These are phyloP conservation scores for Candida morakotiae DNA, from an alignment of 805 yeast species.

Conservation along the genomic window DNA sequence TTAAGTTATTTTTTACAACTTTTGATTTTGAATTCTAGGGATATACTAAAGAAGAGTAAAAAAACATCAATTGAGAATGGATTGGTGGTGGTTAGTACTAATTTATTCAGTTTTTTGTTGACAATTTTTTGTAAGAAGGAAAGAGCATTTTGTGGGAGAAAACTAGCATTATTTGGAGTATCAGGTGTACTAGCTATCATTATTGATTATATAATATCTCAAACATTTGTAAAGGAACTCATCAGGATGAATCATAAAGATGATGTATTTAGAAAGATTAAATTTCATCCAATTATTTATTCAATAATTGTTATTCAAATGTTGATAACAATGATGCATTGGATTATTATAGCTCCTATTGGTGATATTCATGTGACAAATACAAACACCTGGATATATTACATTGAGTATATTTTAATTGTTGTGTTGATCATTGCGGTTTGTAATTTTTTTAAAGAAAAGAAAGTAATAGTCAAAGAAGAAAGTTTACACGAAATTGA, in stretches of 20 bases:
- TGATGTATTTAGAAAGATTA: not conserved
- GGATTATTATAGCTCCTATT: slow-evolving; percentile 18
- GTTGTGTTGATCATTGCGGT: slow-evolving; percentile 49
- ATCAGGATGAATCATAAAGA: not conserved
- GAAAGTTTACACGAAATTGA: slow-evolving; percentile 27
- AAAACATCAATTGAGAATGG: slow-evolving; percentile 1
- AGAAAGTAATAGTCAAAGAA: not conserved
- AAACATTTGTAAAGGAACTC: slow-evolving; percentile 2
- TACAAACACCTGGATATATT: slow-evolving; percentile 46
- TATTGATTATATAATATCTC: not conserved
- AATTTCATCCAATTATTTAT: not conserved
- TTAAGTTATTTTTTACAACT: slow-evolving; percentile 19
- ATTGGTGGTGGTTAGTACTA: slow-evolving; percentile 8
- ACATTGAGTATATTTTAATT: slow-evolving; percentile 53
- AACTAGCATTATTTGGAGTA: not conserved
- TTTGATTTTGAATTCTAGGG: slow-evolving; percentile 26
- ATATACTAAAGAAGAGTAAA: slow-evolving; percentile 16
- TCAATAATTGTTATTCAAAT: not conserved
- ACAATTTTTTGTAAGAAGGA: slow-evolving; percentile 13
- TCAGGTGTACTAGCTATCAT: not conserved
- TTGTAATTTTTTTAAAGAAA: slow-evolving; percentile 7
- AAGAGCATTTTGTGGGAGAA: not conserved
- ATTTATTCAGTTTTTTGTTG: slow-evolving; percentile 21
- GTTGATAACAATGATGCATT: slow-evolving; percentile 13
- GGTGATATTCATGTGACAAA: slow-evolving; percentile 8